Evolutionary conservation across 2,329 filamentous ascomycete species (phyloP).

Genomic region (Aspergillus aculeatinus): DNA sequence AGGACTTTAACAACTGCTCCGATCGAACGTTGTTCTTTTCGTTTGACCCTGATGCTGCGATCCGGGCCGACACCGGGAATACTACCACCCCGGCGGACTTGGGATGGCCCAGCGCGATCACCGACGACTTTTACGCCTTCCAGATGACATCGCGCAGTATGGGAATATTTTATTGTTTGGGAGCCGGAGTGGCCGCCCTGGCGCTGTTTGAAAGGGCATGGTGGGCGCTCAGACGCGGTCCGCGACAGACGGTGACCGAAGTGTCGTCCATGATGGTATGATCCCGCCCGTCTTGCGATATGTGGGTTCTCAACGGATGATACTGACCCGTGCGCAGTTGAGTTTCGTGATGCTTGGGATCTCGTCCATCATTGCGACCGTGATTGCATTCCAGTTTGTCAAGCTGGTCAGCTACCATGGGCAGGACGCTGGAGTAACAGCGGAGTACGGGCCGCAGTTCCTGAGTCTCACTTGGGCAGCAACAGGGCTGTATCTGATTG

Average conservation of each 20-base stretch:
- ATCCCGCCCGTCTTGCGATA: not conserved
- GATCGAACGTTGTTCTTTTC: constrained; percentile 54
- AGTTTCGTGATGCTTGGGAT: constrained; percentile 63
- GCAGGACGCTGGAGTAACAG: constrained; percentile 50
- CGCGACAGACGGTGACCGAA: constrained; percentile 52
- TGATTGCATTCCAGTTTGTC: constrained; percentile 56
- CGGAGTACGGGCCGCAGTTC: constrained; percentile 55
- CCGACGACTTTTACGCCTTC: constrained; percentile 54
- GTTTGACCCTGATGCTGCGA: constrained; percentile 54
- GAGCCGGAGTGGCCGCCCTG: constrained; percentile 53
- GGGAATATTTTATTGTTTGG: constrained; percentile 61
- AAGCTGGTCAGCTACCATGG: constrained; percentile 56
- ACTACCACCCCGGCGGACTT: constrained; percentile 54
- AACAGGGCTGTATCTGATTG: constrained; percentile 37
- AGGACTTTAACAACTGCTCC: constrained; percentile 57
- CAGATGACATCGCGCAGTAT: constrained; percentile 51
- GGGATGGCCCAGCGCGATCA: constrained; percentile 57
- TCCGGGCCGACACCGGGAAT: constrained; percentile 51
- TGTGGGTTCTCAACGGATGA: not conserved
- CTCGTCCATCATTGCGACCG: constrained; percentile 72
- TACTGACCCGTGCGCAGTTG: constrained; percentile 33
- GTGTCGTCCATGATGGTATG: constrained; percentile 48
- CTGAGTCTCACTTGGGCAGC: constrained; percentile 61
- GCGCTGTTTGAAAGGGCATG: constrained; percentile 49
- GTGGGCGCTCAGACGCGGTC: constrained; percentile 47